These are phyloP conservation scores for Brassica cretica DNA, from an alignment of 345 rosid genomes.

Conservation along the genomic window DNA sequence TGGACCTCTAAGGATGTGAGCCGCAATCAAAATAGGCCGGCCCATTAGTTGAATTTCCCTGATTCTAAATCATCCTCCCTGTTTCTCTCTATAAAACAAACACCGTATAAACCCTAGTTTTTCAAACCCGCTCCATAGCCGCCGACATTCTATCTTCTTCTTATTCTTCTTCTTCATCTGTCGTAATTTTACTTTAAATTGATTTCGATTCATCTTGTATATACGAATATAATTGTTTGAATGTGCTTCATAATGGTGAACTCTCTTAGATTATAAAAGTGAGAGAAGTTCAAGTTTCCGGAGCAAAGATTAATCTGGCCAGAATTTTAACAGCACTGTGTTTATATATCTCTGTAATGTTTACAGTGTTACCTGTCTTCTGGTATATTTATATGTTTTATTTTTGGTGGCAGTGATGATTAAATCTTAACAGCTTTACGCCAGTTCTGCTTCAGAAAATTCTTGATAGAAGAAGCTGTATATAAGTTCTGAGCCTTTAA, in stretches of 20 bases:
- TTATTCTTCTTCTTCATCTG: background rate
- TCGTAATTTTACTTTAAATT: background rate
- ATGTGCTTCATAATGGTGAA: constrained; percentile 42
- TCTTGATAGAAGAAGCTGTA: constrained; percentile 87
- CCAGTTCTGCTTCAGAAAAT: constrained; percentile 99
- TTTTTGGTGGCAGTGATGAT: constrained; percentile 49
- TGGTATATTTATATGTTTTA: constrained; percentile 13
- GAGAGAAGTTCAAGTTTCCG: constrained; percentile 45
- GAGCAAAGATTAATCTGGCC: constrained; percentile 37
- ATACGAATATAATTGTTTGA: background rate
- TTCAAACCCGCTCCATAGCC: background rate
- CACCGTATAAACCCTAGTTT: background rate
- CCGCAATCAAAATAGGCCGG: background rate
- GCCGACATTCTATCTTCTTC: background rate
- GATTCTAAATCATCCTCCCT: background rate
- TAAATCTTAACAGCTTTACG: constrained; percentile 57
- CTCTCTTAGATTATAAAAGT: constrained; percentile 31
- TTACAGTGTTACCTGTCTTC: constrained; percentile 40
- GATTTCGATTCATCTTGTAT: background rate
- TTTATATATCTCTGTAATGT: constrained; percentile 2
- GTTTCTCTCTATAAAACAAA: background rate
- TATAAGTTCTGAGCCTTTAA: constrained; percentile 51
- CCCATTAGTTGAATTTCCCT: background rate
- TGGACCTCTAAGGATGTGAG: background rate
- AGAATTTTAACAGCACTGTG: constrained; percentile 40